Conservation (phyloP, 2,329 filamentous ascomycete genomes). For the Penicillium corylophilum region DNA sequence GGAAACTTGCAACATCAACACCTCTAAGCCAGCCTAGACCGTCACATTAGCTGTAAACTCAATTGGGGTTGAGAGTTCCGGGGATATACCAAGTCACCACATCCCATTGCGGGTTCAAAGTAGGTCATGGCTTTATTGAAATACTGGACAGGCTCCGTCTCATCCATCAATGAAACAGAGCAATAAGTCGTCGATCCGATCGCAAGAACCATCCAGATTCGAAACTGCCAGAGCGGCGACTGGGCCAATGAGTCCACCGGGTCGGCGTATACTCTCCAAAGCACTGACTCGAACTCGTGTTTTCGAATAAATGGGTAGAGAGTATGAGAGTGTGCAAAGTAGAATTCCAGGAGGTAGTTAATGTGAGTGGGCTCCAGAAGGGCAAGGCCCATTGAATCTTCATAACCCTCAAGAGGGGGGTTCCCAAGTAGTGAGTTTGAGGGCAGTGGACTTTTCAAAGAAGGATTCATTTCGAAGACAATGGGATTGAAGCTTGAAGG, state of each 20-base stretch:
- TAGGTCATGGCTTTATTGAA: constrained; percentile 48
- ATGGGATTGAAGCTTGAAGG: constrained; percentile 14
- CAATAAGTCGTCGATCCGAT: constrained; percentile 49
- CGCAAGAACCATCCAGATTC: constrained; percentile 52
- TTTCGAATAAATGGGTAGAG: constrained; percentile 47
- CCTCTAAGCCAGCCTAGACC: constrained; percentile 43
- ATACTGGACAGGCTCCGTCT: constrained; percentile 44
- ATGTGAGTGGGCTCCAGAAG: constrained; percentile 27
- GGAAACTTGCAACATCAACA: constrained; percentile 48
- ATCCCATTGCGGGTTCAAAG: constrained; percentile 40
- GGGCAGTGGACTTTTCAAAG: constrained; percentile 2
- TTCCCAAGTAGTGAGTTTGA: constrained; percentile 3
- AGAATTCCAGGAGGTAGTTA: constrained; percentile 41
- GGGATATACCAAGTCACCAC: constrained; percentile 41
- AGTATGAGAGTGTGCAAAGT: constrained; percentile 51
- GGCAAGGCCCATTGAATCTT: constrained; percentile 7
- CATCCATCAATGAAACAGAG: constrained; percentile 45
- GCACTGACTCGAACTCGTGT: constrained; percentile 34
- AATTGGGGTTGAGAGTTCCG: background rate
- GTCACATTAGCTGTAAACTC: background rate
- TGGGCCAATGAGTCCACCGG: constrained; percentile 30
- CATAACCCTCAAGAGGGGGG: constrained; percentile 2
- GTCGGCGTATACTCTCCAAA: constrained; percentile 32
- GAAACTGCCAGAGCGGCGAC: constrained; percentile 39
- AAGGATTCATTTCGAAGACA: constrained; percentile 7